A percentile compares a stretch with the other conserved stretches of the same genome.
Evolutionary conservation across 2,329 filamentous ascomycete genomes (phyloP).

Genomic region (Pyricularia pennisetigena): DNA sequence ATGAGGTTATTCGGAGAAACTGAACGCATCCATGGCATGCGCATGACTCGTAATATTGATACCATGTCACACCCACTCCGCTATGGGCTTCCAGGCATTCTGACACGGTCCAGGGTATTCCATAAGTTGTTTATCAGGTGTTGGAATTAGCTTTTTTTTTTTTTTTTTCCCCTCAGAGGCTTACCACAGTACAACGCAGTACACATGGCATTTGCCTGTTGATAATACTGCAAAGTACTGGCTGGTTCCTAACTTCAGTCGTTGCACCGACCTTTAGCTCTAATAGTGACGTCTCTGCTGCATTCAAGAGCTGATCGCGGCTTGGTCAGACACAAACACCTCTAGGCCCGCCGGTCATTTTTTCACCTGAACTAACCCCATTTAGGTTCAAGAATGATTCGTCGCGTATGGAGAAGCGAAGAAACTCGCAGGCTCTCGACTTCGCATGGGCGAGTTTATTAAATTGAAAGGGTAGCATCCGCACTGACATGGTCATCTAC

Average conservation of each 20-base stretch:
- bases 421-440: neutral
- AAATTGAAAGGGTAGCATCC: neutral
- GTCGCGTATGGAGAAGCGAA: neutral
- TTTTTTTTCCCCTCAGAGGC: no score
- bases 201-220: no score
- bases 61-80: no score
- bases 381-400: neutral
- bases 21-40: no score
- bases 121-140: no score
- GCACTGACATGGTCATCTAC: neutral
- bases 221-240: no score
- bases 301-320: neutral
- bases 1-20: no score
- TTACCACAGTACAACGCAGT: no score
- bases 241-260: neutral
- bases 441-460: neutral
- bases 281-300: neutral
- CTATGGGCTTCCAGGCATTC: no score
- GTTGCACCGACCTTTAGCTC: neutral
- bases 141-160: no score
- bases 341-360: neutral
- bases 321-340: neutral
- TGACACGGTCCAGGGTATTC: no score
- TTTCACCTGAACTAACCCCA: neutral
- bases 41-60: no score